phyloP scores from a whole-genome alignment of 345 rosid genomes.

The Gossypium raimondii region DNA sequence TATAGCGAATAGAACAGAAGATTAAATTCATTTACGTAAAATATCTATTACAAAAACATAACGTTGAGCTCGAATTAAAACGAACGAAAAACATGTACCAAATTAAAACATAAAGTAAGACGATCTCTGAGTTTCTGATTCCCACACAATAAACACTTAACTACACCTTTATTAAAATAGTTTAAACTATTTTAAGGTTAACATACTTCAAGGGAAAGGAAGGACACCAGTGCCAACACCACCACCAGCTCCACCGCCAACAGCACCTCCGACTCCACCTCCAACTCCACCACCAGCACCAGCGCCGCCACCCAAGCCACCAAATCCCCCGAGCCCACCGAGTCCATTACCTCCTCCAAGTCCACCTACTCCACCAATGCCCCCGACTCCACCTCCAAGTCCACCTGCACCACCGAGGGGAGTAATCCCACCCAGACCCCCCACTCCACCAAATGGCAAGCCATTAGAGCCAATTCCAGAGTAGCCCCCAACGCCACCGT shows the following conservation, averaged over 20 bases:
- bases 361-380: conserved; percentile 6
- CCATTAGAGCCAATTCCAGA: conserved; percentile 55
- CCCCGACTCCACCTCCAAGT: conserved; percentile 11
- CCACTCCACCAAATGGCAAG: conserved; percentile 51
- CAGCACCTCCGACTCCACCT: conserved; percentile 29
- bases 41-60: neutral
- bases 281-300: conserved; percentile 25
- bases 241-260: conserved; percentile 25
- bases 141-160: neutral
- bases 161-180: neutral
- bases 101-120: neutral
- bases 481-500: conserved; percentile 59
- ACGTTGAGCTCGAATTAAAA: neutral
- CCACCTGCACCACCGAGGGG: conserved; percentile 5
- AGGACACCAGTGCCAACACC: conserved; percentile 26
- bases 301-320: conserved; percentile 20
- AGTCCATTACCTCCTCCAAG: conserved; percentile 23
- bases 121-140: neutral
- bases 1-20: neutral
- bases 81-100: neutral
- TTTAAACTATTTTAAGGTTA: neutral
- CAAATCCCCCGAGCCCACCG: conserved; percentile 17
- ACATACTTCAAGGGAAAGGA: conserved; percentile 36
- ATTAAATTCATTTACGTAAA: neutral
- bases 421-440: conserved; percentile 30